Evolutionary conservation across 192 early-diverging fungal species (phyloP).

Genomic region (Backusella sp.): DNA sequence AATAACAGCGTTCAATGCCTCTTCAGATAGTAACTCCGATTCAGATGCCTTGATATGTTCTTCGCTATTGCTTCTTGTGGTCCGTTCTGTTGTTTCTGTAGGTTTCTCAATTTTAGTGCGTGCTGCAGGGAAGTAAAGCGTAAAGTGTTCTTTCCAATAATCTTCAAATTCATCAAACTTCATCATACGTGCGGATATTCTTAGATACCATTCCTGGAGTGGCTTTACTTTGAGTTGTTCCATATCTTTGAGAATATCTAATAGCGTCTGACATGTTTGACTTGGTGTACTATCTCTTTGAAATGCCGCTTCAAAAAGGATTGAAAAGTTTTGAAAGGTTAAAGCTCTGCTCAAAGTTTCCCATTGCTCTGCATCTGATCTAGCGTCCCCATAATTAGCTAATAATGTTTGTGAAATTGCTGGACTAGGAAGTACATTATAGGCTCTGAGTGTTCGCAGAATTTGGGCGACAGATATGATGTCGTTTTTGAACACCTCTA

Average conservation of each 20-base stretch:
- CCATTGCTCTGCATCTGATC: neutral
- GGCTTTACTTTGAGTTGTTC: neutral
- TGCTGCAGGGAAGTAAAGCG: neutral
- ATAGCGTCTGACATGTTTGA: neutral
- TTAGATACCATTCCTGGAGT: neutral
- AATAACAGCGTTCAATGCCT: slow-evolving; percentile 18
- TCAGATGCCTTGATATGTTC: neutral
- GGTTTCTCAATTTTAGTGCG: neutral
- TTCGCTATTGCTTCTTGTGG: neutral
- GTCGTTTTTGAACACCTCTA: neutral
- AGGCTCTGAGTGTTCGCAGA: slow-evolving; percentile 10
- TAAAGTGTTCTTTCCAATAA: slow-evolving; percentile 21
- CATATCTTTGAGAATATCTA: slow-evolving; percentile 29
- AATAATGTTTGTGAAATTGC: neutral
- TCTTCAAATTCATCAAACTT: neutral
- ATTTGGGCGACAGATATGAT: neutral
- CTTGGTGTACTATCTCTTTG: neutral
- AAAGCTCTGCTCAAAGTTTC: neutral
- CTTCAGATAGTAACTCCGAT: slow-evolving; percentile 25
- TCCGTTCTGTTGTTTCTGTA: neutral
- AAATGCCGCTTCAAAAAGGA: slow-evolving; percentile 21
- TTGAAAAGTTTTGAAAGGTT: neutral
- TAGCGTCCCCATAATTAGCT: neutral
- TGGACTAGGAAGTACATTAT: neutral
- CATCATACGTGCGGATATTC: slow-evolving; percentile 14